These are phyloP conservation scores for Dunaliella primolecta DNA, from an alignment of 139 green algal species.

Conservation along the genomic window DNA sequence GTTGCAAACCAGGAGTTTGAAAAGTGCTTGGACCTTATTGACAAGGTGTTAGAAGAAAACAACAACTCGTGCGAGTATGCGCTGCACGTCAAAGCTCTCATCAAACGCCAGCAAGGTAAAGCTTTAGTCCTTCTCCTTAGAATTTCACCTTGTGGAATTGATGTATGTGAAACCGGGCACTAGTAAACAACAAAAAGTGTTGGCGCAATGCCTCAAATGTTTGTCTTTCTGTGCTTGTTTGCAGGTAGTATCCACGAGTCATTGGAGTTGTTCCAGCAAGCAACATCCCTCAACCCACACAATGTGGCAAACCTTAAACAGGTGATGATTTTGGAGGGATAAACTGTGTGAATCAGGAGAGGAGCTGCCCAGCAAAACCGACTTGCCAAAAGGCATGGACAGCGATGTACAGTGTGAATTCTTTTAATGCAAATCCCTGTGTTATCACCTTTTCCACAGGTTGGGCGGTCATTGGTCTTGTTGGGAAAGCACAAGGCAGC, in stretches of 20 bases:
- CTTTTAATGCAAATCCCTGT: background rate
- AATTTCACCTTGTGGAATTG: background rate
- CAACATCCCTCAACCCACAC: conserved; percentile 64
- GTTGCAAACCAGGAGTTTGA: conserved; percentile 57
- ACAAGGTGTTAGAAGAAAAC: conserved; percentile 45
- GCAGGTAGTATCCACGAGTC: conserved; percentile 69
- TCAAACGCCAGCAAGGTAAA: conserved; percentile 63
- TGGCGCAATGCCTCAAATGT: background rate
- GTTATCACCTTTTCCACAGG: conserved; percentile 36
- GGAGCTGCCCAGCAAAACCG: background rate
- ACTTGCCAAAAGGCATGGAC: background rate
- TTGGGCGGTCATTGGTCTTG: conserved; percentile 66
- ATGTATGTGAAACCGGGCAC: background rate
- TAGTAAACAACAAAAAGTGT: background rate
- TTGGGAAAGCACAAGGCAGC: conserved; percentile 72
- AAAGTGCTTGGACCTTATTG: conserved; percentile 61
- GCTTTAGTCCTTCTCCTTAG: too few relatives aligned
- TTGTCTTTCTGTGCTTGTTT: background rate
- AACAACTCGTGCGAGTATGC: conserved; percentile 58
- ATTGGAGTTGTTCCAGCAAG: conserved; percentile 69
- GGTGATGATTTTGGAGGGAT: conserved; percentile 28
- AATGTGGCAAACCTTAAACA: conserved; percentile 73
- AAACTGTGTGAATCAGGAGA: background rate
- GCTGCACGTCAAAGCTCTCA: conserved; percentile 70
- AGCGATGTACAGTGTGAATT: background rate